Conservation (phyloP, 352 stramenopile species). For the Peronospora destructor region DNA sequence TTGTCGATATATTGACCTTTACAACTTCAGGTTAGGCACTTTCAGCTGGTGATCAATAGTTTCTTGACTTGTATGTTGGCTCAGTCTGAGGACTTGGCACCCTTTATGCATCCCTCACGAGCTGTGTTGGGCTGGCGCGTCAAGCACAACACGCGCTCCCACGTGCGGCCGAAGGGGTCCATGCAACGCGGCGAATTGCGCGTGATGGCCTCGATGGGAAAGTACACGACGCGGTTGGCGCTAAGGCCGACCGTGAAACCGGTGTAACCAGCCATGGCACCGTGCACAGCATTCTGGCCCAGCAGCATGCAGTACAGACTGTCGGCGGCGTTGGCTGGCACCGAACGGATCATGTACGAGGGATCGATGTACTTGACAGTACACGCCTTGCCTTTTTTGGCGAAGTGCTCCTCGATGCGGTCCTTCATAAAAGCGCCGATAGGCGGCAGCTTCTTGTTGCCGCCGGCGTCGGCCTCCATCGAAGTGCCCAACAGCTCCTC, state of each 20-base stretch:
- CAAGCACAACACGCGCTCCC: slow-evolving; percentile 92
- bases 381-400: slow-evolving; percentile 73
- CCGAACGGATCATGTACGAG: slow-evolving; percentile 94
- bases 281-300: slow-evolving; percentile 96
- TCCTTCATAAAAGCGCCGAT: slow-evolving; percentile 97
- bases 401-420: slow-evolving; percentile 91
- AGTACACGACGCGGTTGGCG: slow-evolving; percentile 94
- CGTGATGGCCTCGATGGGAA: slow-evolving; percentile 82
- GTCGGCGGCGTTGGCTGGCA: slow-evolving; percentile 91
- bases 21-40: slow-evolving; percentile 3
- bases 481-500: slow-evolving; percentile 92
- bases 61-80: slow-evolving; percentile 5
- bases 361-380: slow-evolving; percentile 98
- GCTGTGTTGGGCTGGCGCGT: slow-evolving; percentile 93
- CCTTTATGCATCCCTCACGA: slow-evolving; percentile 34
- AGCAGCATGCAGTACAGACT: slow-evolving; percentile 96
- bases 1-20: slow-evolving; percentile 16
- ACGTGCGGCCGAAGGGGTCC: slow-evolving; percentile 83
- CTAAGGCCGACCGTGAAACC: slow-evolving; percentile 96
- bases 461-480: slow-evolving; percentile 86
- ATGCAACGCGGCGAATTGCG: slow-evolving; percentile 86
- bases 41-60: slow-evolving; percentile 5
- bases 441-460: slow-evolving; percentile 93
- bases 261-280: slow-evolving; percentile 96
- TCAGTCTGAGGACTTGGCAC: slow-evolving; percentile 68